Base-by-base conservation (phyloP, 1,284 basidiomycete genomes). In the Puccinia sorghi region DNA sequence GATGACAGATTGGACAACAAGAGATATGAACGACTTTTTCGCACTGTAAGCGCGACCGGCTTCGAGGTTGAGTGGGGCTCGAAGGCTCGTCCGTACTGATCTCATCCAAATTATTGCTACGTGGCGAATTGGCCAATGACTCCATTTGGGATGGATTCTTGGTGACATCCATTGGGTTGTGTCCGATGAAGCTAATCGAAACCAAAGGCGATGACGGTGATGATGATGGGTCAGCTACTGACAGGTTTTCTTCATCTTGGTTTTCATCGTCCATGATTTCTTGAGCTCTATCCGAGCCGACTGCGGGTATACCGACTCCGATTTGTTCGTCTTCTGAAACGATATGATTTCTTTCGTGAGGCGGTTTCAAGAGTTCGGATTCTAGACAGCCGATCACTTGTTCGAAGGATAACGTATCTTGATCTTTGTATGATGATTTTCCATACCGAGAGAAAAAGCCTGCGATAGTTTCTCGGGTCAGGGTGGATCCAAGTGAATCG, bases 11-110 rank as follows among this genome's bases (percentile, higher is more conserved):
- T 0, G 97, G 96, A 83, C 96, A 99, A 73, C 89, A 91, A 86
- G 92, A 93, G 82, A 98, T 90, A 83, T 96, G 97, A 86, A 98
- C 96, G 13, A 99, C 90, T 15, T 94, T 89, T 84, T 97, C 94
- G 27, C 11, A 32, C 25, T 50, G 57, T 22, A 72, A 39, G 41
- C 37, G 50, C 25, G 48, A 27, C 4, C 54, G 52, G 22, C 20
- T 20, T 50, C 27, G 27, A 20, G 20, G n/a, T 50, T 43, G 54
- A 4, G 48, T 57, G 7, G 50, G 52, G 37, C 70, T 72, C n/a
- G 56, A 11, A 9, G 32, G 70, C 3, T 54, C 48, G 15, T 59
- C n/a, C 5, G 32, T 15, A 22, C 37, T 52, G 27, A 56, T 54
- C 22, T 72, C 70, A 20, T 72, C 70, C 6, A 72, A 22, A 37